phyloP scores from a whole-genome alignment of 2,329 filamentous ascomycete species.

The Fusarium sp. region DNA sequence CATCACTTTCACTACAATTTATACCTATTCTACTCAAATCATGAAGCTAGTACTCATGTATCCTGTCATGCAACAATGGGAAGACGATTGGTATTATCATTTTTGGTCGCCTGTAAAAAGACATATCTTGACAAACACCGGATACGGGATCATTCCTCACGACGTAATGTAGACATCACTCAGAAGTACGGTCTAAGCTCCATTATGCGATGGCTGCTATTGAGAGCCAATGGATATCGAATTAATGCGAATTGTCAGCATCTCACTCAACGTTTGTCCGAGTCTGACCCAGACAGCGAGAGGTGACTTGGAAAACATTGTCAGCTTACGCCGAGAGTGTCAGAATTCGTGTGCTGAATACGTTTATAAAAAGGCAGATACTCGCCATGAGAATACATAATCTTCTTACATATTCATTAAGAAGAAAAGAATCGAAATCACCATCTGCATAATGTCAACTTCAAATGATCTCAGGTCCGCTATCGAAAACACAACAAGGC shows the following conservation, averaged over 20 bases:
- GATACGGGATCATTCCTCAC: no score
- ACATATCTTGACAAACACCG: no score
- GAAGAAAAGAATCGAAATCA: accelerated
- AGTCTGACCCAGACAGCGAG: not conserved
- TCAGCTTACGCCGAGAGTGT: not conserved
- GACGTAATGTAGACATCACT: no score
- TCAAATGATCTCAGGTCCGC: not conserved
- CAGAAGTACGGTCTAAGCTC: no score
- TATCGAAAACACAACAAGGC: slow-evolving; percentile 8
- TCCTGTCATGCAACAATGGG: no score
- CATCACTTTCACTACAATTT: no score
- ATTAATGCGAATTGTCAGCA: not conserved
- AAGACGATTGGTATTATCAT: no score
- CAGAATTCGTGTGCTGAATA: not conserved
- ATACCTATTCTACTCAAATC: accelerated
- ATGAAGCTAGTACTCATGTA: no score
- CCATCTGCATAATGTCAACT: not conserved
- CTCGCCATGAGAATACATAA: no score
- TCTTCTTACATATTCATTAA: not conserved
- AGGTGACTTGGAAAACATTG: not conserved
- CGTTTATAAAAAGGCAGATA: not conserved
- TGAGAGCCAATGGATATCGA: not conserved
- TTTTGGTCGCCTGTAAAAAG: no score
- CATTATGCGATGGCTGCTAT: no score
- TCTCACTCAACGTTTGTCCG: not conserved